Evolutionary conservation across 306 rosid genomes (phyloP).

Genomic region (Oemleria cerasiformis): DNA sequence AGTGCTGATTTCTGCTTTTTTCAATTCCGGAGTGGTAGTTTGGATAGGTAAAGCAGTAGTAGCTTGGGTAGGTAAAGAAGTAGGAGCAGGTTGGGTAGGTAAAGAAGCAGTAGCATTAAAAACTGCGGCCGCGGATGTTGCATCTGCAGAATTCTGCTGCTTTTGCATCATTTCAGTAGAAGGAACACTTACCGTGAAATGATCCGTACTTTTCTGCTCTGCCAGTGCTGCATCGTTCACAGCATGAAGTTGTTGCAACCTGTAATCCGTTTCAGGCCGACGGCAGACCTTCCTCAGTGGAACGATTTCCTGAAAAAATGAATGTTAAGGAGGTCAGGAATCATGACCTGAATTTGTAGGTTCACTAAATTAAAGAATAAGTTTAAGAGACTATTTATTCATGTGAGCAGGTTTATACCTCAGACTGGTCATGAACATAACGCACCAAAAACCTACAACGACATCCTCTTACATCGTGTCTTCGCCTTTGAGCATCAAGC

Average conservation of each 20-base stretch:
- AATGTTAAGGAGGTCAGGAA: constrained; percentile 1
- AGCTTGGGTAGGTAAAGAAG: constrained; percentile 27
- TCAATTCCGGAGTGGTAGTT: constrained; percentile 36
- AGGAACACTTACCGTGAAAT: constrained; percentile 28
- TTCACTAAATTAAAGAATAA: not conserved
- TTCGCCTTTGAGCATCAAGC: constrained; percentile 94
- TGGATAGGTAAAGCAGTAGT: constrained; percentile 32
- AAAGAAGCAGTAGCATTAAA: constrained; percentile 33
- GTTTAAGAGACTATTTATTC: not conserved
- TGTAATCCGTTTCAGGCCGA: constrained; percentile 84
- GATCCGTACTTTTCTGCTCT: constrained; percentile 54
- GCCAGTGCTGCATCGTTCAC: constrained; percentile 51
- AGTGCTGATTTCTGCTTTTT: constrained; percentile 37
- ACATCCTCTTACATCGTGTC: constrained; percentile 98
- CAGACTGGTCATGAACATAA: constrained; percentile 92
- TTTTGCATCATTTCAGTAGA: constrained; percentile 52
- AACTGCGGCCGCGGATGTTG: constrained; percentile 21
- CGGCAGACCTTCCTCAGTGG: constrained; percentile 94
- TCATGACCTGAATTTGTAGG: not conserved
- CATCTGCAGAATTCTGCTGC: constrained; percentile 46
- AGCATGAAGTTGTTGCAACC: constrained; percentile 91
- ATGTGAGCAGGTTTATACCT: constrained; percentile 44
- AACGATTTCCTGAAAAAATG: constrained; percentile 74
- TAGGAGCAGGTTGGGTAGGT: constrained; percentile 30
- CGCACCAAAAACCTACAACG: constrained; percentile 99